Conservation (phyloP, 2,329 filamentous ascomycete species). For the Thielaviopsis musarum region DNA sequence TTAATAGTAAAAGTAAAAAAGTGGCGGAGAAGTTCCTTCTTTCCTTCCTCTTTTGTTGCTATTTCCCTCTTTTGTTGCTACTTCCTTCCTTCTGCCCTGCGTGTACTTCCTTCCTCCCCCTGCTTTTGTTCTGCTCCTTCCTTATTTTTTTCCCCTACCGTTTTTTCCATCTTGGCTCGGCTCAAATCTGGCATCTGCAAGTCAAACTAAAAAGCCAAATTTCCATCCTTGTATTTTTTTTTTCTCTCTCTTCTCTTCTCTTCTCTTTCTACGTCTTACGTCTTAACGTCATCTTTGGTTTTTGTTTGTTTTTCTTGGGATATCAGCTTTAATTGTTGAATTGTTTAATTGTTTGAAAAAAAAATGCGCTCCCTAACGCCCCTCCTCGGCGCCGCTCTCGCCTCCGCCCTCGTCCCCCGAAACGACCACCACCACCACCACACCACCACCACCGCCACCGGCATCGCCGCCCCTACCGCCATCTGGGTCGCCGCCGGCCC, state of each 20-base stretch:
- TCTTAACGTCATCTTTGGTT: neutral
- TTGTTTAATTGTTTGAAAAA: no score
- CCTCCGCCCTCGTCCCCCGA: neutral
- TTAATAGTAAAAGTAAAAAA: no score
- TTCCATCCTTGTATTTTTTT: neutral
- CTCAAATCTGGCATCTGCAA: neutral
- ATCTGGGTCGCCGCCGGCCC: constrained; percentile 36
- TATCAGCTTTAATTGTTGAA: no score
- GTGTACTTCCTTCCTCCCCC: neutral
- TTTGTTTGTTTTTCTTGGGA: neutral
- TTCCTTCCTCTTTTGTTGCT: neutral
- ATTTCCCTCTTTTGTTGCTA: no score
- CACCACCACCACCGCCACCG: neutral
- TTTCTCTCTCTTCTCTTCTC: neutral
- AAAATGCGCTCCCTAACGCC: constrained; percentile 5
- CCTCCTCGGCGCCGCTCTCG: constrained; percentile 5
- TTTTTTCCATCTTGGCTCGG: neutral
- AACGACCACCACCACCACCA: neutral
- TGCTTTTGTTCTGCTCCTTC: neutral
- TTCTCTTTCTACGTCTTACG: neutral
- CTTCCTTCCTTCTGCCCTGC: no score
- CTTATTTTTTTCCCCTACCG: neutral
- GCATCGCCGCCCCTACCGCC: constrained; percentile 21
- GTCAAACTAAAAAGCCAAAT: neutral
- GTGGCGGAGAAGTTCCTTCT: no score